Conservation (phyloP, 352 stramenopile species). For the Globisporangium alternatum region DNA sequence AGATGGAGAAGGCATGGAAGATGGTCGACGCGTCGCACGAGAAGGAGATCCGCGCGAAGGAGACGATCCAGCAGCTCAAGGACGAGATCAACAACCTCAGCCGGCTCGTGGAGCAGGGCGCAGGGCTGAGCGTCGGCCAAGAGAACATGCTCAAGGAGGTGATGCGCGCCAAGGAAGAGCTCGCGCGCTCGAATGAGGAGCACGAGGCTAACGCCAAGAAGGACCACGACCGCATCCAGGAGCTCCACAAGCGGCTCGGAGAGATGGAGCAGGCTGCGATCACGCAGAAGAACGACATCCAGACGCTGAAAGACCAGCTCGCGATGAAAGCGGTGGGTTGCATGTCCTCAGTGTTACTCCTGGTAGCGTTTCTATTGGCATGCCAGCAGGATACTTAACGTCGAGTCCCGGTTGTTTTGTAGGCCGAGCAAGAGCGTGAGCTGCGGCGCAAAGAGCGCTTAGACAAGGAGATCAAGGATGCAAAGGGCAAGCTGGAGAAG, state of each 20-base stretch:
- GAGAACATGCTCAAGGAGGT: slow-evolving; percentile 93
- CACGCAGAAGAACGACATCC: slow-evolving; percentile 69
- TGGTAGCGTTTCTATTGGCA: slow-evolving; percentile 4
- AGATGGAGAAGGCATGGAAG: slow-evolving; percentile 96
- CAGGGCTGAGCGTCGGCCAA: slow-evolving; percentile 88
- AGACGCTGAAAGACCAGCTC: slow-evolving; percentile 86
- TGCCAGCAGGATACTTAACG: slow-evolving; percentile 22
- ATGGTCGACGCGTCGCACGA: slow-evolving; percentile 95
- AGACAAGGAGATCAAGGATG: slow-evolving; percentile 92
- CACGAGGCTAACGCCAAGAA: slow-evolving; percentile 78
- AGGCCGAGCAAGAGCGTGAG: slow-evolving; percentile 87
- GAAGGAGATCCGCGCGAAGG: slow-evolving; percentile 92
- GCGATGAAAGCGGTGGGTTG: slow-evolving; percentile 60
- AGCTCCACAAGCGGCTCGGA: slow-evolving; percentile 63
- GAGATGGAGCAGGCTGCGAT: slow-evolving; percentile 60
- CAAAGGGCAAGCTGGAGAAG: slow-evolving; percentile 86
- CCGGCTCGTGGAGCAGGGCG: slow-evolving; percentile 94
- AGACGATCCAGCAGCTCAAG: slow-evolving; percentile 94
- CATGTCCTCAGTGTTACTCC: neutral
- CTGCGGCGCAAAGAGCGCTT: slow-evolving; percentile 87
- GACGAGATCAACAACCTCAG: slow-evolving; percentile 95
- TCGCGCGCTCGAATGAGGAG: slow-evolving; percentile 85
- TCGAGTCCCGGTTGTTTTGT: slow-evolving; percentile 22
- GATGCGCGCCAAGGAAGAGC: slow-evolving; percentile 87
- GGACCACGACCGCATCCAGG: slow-evolving; percentile 77